A percentile compares a stretch with the other conserved stretches of the same genome.
These are phyloP conservation scores for Mortierella sp. DNA, from an alignment of 371 early-diverging fungal species.

Conservation along the genomic window DNA sequence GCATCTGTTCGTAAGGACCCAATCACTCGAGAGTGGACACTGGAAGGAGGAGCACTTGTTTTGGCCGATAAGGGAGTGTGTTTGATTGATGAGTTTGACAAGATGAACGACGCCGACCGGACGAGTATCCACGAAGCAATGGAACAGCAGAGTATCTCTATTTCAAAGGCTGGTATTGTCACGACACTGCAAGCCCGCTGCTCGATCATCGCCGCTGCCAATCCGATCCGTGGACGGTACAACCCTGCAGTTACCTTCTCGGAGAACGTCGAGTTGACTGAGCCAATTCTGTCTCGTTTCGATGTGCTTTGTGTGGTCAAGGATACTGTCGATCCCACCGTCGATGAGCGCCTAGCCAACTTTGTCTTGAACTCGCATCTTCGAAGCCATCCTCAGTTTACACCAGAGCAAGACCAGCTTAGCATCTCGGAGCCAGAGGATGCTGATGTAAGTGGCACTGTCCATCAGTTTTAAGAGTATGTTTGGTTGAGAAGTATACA, in stretches of 20 bases:
- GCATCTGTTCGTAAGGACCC: conserved; percentile 98
- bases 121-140: conserved; percentile 99
- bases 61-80: conserved; percentile 99
- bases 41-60: conserved; percentile 99
- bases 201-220: conserved; percentile 98
- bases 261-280: conserved; percentile 99
- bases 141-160: conserved; percentile 99
- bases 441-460: conserved; percentile 50
- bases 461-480: conserved; percentile 38
- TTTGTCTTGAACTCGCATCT: conserved; percentile 96
- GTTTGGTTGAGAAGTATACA: conserved; percentile 2
- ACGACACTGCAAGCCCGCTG: conserved; percentile 97
- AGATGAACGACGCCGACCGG: conserved; percentile 98
- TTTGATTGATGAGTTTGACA: conserved; percentile 99
- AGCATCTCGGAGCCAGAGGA: conserved; percentile 45
- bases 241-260: conserved; percentile 95
- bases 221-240: conserved; percentile 98
- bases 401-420: conserved; percentile 48
- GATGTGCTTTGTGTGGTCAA: conserved; percentile 99
- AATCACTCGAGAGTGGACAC: conserved; percentile 97
- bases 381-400: conserved; percentile 82
- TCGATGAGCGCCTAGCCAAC: conserved; percentile 93
- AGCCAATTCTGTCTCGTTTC: conserved; percentile 99
- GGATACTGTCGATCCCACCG: conserved; percentile 90
- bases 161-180: conserved; percentile 99